phyloP scores from a whole-genome alignment of 2,329 filamentous ascomycete species.

The Sporothrix humicola region DNA sequence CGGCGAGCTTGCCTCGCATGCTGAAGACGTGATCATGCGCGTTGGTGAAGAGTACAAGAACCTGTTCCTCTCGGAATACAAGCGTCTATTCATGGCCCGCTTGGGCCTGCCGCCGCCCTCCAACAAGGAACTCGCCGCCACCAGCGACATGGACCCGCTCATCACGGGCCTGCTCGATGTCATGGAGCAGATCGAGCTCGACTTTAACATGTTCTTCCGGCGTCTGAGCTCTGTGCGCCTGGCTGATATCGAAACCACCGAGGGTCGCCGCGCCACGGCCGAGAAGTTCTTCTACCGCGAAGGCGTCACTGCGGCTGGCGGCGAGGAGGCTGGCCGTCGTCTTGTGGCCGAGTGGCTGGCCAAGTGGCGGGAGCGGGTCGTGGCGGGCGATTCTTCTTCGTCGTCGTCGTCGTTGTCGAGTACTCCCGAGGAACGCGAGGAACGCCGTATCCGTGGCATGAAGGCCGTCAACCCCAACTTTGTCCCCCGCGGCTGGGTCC shows the following conservation, averaged over 20 bases:
- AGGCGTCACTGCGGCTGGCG: slow-evolving; percentile 61
- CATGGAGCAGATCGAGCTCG: slow-evolving; percentile 80
- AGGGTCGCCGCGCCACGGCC: slow-evolving; percentile 68
- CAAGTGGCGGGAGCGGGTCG: slow-evolving; percentile 72
- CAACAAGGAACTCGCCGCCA: slow-evolving; percentile 53
- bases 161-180: slow-evolving; percentile 84
- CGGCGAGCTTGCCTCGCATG: slow-evolving; percentile 73
- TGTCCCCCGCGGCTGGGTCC: slow-evolving; percentile 84
- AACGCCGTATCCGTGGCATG: slow-evolving; percentile 70
- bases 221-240: slow-evolving; percentile 70
- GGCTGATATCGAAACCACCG: slow-evolving; percentile 67
- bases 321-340: slow-evolving; percentile 66
- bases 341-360: slow-evolving; percentile 79
- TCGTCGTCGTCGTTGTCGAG: too few relatives aligned
- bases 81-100: slow-evolving; percentile 77
- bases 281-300: slow-evolving; percentile 80
- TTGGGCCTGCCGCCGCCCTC: slow-evolving; percentile 64
- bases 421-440: neutral
- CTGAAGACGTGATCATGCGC: slow-evolving; percentile 81
- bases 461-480: slow-evolving; percentile 91
- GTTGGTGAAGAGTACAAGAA: slow-evolving; percentile 86
- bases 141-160: slow-evolving; percentile 78
- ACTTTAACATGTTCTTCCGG: slow-evolving; percentile 95
- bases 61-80: slow-evolving; percentile 89
- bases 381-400: too few relatives aligned